Evolutionary conservation across 352 stramenopile species (phyloP), one percentile per base, ranked within the genome.

Genomic region (Phytopythium oedochilum): DNA sequence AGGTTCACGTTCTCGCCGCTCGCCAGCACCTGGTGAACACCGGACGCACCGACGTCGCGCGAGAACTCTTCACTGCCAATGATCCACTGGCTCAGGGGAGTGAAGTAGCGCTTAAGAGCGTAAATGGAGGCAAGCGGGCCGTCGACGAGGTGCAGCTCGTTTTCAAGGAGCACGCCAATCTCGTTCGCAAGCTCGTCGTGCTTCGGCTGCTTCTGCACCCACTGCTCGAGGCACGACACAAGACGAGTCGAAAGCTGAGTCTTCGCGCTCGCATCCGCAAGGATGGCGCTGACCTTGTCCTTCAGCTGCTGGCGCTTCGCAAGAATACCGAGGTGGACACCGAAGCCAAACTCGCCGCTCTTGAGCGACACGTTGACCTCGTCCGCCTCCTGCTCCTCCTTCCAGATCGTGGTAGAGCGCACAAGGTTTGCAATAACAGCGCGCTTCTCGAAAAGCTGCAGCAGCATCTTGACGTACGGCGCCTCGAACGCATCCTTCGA

Each of bases 81-180:
- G 61, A 90, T 90, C 80, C 80, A 90, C 73, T 90, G 80, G 60
- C 77, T 88, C 51, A 88, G 52, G n/a, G 77, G 77, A 34, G 71
- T 45, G 45, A 90, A 88, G 63, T 76, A 87, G 12, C 67, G 64
- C 53, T 85, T 83, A 31, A 83, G 55, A 15, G 55, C 61, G 51
- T 75, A 78, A 22, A 90, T 76, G 47, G 86, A 71, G 1, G 45
- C 55, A 18, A 88, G 36, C 2, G 75, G 44, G n/a, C 61, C 63
- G n/a, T 68, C 57, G 2, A 68, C 59, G 39, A 68, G 61, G 61
- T 67, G 65, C 57, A 76, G 69, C 57, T 90, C 80, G 39, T 67
- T 86, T 31, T 86, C 77, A 3, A 90, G 75, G 25, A 90, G 48
- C 39, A 90, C 75, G 11, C 40, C 29, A 35, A 90, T 90, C 53